Base-by-base conservation (phyloP, 805 yeast species). In the Ogataea degrootiae region DNA sequence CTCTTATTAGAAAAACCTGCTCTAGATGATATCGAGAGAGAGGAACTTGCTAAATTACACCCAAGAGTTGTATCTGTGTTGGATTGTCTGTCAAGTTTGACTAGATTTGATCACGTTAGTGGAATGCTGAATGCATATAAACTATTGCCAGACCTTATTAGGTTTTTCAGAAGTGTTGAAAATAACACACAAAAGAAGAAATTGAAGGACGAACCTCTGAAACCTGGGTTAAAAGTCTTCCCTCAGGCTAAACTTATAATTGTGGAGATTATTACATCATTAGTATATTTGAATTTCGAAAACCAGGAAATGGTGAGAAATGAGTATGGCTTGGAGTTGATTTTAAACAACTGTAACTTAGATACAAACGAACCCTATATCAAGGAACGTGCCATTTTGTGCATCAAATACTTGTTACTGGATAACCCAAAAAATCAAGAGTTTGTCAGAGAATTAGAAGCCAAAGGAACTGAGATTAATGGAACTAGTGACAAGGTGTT, bases 351-450 rank as follows among this genome's bases (percentile, higher is more conserved):
- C 52, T 91, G 97, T 68, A 79, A 85, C 37, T 82, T 94, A 44
- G 98, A 92, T 63, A 83, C 82, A 40, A 81, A 87, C 61, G 95
- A 94, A 62, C 98, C 97, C 0, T 92, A 76, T 56, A 83, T 87
- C 47, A 85, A 88, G 54, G 99, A 92, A 60, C 70, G 92, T 50
- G 77, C 96, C 1, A 86, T 94, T 34, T 67, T 92, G 6, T 88
- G 97, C 59, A 62, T 94, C 29, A 79, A 83, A 57, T 83, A 82
- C 50, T 65, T 90, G 33, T 66, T 92, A 15, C 76, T 78, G 22
- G 72, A 76, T 9, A 94, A 94, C 57, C 58, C 54, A 4, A 72
- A 70, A 41, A 94, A 92, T 62, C 97, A 92, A 65, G 71, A 75
- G 1, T 80, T 90, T 61, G 90, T 92, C 0, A 82, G 87, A 0